Conservation (phyloP, 148 eudicot species). For the Cornus suecica region DNA sequence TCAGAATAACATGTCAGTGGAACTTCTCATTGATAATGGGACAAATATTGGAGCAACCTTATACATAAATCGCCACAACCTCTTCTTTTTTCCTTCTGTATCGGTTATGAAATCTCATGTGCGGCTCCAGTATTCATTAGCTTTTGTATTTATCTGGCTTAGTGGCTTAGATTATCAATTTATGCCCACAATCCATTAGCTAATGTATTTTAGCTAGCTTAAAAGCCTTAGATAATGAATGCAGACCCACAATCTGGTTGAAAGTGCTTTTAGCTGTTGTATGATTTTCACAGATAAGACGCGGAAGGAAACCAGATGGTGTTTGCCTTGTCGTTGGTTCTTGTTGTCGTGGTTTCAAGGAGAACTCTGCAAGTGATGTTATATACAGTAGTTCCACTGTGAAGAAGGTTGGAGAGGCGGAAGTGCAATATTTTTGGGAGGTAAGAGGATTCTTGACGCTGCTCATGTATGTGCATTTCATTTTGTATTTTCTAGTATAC, state of each 20-base stretch:
- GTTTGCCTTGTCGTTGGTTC: slow-evolving; percentile 97
- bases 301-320: slow-evolving; percentile 90
- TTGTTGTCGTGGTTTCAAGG: slow-evolving; percentile 72
- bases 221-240: neutral
- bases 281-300: slow-evolving; percentile 53
- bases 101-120: neutral
- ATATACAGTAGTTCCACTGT: slow-evolving; percentile 70
- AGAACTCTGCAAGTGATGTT: slow-evolving; percentile 77
- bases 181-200: neutral
- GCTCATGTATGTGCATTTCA: neutral
- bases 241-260: neutral
- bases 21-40: neutral
- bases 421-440: slow-evolving; percentile 95
- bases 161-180: too few relatives aligned
- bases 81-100: neutral
- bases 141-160: neutral
- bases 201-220: neutral
- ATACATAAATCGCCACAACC: neutral
- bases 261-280: slow-evolving; percentile 4
- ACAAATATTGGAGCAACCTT: neutral
- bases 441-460: slow-evolving; percentile 32
- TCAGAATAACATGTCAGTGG: neutral
- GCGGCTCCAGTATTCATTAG: neutral
- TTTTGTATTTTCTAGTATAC: neutral
- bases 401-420: slow-evolving; percentile 62